Base-by-base conservation (phyloP, 2,329 filamentous ascomycete species). In the Madurella mycetomatis region DNA sequence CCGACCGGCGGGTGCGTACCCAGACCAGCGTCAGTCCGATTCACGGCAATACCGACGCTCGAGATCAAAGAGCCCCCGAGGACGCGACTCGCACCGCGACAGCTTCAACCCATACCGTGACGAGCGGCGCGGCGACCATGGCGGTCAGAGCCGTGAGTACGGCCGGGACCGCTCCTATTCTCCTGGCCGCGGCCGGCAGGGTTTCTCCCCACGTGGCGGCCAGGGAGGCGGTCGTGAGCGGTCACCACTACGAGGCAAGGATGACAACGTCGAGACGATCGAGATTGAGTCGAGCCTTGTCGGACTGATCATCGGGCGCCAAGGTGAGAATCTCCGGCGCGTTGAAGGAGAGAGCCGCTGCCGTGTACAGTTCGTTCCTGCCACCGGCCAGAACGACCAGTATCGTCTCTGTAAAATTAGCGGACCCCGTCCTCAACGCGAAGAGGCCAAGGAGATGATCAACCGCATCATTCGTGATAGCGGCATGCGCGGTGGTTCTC, bases 391-490 rank as follows among this genome's bases (percentile, higher is more conserved):
- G 37, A 84, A 83, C 44, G 88, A 87, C 17, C 81, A 85, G 15
- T 86, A 85, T 64, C 85, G 91, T 54, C 86, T 91, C 67, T 96
- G 91, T 77, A 90, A 90, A 67, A 94, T 96, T 62, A 86, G 87
- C 11, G 91, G 91, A 8, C 83, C 80, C 53, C 80, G 84, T 57
- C 76, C 84, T 60, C 83, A 86, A 56, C 85, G 91, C 60, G 84
- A 84, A 49, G 85, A 88, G 66, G 91, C 91, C 30, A 92, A 90
- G 72, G 78, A 83, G 15, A 88, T 91, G 60, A 95, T 96, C 70
- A 87, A 89, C 70, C 83, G 85, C 58, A 94, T 95, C 67, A 92
- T 96, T 65, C 88, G 91, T 55, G 91, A 95, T 62, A 94, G 88
- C 68, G 86, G 85, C 54, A 84, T 86, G 70, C 74, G 74, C 44